A percentile compares a stretch with the other conserved stretches of the same genome.
These are phyloP conservation scores for Tarenaya hassleriana DNA, from an alignment of 345 rosid genomes.

Conservation along the genomic window DNA sequence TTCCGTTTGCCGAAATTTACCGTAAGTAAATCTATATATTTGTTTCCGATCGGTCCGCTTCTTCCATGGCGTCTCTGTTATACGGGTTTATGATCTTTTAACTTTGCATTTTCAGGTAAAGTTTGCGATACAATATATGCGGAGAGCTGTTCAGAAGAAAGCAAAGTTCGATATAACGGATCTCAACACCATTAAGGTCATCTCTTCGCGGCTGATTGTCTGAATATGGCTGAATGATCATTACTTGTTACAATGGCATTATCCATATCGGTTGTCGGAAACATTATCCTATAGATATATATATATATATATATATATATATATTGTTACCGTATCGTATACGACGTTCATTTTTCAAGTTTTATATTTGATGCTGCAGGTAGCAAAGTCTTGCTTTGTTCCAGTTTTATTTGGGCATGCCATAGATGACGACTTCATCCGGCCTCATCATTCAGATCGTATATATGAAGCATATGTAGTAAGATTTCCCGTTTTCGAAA, in stretches of 20 bases:
- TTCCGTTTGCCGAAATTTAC: slow-evolving; percentile 80
- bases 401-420: slow-evolving; percentile 97
- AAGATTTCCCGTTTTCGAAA: slow-evolving; percentile 21
- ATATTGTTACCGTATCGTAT: too few relatives aligned
- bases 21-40: slow-evolving; percentile 37
- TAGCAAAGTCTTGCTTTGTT: slow-evolving; percentile 74
- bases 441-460: slow-evolving; percentile 82
- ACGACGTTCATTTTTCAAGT: slow-evolving; percentile 2
- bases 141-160: slow-evolving; percentile 68
- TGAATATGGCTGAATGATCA: slow-evolving; percentile 1
- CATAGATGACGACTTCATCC: slow-evolving; percentile 77
- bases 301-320: too few relatives aligned
- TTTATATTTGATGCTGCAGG: slow-evolving; percentile 36
- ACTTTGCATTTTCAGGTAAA: slow-evolving; percentile 54
- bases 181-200: slow-evolving; percentile 77
- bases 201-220: not conserved
- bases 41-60: slow-evolving; percentile 12
- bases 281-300: not conserved
- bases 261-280: not conserved
- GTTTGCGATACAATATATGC: slow-evolving; percentile 84
- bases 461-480: slow-evolving; percentile 77
- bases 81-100: slow-evolving; percentile 8
- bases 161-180: slow-evolving; percentile 80
- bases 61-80: not conserved
- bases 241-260: not conserved